Evolutionary conservation across 2,329 filamentous ascomycete species (phyloP).

Genomic region (Fusarium pseudocircinatum): DNA sequence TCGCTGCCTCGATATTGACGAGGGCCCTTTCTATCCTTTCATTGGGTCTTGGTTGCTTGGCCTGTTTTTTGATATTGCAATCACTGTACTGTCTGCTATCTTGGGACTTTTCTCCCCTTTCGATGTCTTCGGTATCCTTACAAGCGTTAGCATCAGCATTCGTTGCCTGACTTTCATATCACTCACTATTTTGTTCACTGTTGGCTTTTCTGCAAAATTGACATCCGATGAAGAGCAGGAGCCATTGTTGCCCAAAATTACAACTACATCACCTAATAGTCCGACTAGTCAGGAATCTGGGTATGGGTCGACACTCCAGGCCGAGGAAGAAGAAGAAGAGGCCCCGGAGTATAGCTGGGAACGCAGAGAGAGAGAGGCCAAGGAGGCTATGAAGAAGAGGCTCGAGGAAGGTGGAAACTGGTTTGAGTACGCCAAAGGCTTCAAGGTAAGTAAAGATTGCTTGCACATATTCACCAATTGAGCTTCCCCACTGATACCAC

Average conservation of each 20-base stretch:
- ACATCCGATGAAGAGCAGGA: constrained; percentile 66
- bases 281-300: constrained; percentile 42
- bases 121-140: constrained; percentile 37
- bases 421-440: constrained; percentile 80
- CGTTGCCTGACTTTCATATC: constrained; percentile 34
- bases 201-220: constrained; percentile 28
- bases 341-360: constrained; percentile 64
- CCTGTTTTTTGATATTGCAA: constrained; percentile 62
- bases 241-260: constrained; percentile 59
- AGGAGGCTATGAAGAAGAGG: constrained; percentile 71
- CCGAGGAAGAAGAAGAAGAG: constrained; percentile 50
- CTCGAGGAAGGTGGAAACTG: constrained; percentile 80
- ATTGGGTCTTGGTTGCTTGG: constrained; percentile 70
- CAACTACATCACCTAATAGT: constrained; percentile 34
- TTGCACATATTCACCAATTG: background rate
- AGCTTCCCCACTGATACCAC: background rate
- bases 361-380: constrained; percentile 61
- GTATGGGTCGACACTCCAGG: constrained; percentile 55
- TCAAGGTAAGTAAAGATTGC: constrained; percentile 58
- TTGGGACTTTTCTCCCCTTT: constrained; percentile 1
- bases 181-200: constrained; percentile 25
- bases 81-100: constrained; percentile 48
- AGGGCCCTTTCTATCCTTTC: constrained; percentile 70
- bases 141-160: constrained; percentile 30
- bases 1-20: constrained; percentile 60